Base-by-base conservation (phyloP, 2,329 filamentous ascomycete species). In the Ophiostoma triangulosporum region DNA sequence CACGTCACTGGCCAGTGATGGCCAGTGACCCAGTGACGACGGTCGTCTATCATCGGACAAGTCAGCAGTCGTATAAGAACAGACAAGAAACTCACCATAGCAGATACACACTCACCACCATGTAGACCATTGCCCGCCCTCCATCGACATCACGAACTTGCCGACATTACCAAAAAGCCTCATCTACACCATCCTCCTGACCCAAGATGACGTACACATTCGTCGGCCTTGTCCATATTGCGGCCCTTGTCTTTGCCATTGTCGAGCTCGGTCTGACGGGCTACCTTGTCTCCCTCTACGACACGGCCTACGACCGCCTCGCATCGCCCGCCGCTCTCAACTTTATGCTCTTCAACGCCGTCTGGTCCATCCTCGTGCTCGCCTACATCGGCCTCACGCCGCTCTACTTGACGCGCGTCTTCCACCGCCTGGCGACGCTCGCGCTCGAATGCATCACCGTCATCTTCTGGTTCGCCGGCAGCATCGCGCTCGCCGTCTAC, bases 401-500 rank as follows among this genome's bases (percentile, higher is more conserved):
- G 1, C 70, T 77, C 43, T 82, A 81, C 67, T 71, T 81, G 61
- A 73, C 77, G 3, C 70, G 71, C 24, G 61, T 80, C 11, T 81
- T 82, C 61, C 80, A 88, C 66, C 77, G 75, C 51, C 78, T 80
- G 50, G 79, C 75, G 45, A 77, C 88, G 15, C 71, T 90, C 17
- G 81, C 62, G 1, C 73, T 87, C 31, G 86, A 94, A 62, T 73
- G 72, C 48, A 60, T 93, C 24, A 93, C 87, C 9, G 83, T 84
- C 69, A 74, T 94, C 54, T 94, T 94, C 72, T 95, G 89, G 89
- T 93, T 96, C 64, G 83, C 84, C 0, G 88, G 88, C 6, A 85
- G 88, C 62, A 82, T 94, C 59, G 87, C 88, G 0, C 68, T 90
- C 11, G 88, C 84, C 0, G 83, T 81, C 20, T 73, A 73, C 53